phyloP scores from a whole-genome alignment of 192 early-diverging fungal species.

The Coemansia sp. region DNA sequence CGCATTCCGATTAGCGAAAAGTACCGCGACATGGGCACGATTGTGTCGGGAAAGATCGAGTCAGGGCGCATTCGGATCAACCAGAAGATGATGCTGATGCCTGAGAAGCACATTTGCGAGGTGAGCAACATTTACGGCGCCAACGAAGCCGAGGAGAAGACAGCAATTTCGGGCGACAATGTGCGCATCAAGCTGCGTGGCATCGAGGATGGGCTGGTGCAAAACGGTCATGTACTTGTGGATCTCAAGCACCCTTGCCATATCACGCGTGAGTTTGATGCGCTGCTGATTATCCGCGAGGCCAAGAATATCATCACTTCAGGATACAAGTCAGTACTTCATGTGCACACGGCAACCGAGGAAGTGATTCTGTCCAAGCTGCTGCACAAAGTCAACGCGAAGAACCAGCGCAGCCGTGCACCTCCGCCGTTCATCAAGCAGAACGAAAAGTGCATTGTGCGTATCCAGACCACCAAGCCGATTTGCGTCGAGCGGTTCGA shows the following conservation, averaged over 20 bases:
- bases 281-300: conserved; percentile 87
- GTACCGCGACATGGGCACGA: conserved; percentile 97
- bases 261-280: conserved; percentile 76
- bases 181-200: conserved; percentile 85
- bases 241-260: conserved; percentile 75
- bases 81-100: conserved; percentile 86
- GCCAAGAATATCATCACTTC: conserved; percentile 95
- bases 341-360: conserved; percentile 85
- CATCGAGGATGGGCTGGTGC: conserved; percentile 91
- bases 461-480: conserved; percentile 72
- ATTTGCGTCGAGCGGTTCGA: conserved; percentile 87
- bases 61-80: conserved; percentile 89
- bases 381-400: conserved; percentile 91
- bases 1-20: conserved; percentile 95
- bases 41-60: conserved; percentile 96
- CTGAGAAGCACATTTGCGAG: conserved; percentile 76
- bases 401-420: conserved; percentile 79
- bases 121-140: conserved; percentile 82
- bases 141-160: conserved; percentile 71
- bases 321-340: conserved; percentile 91
- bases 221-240: conserved; percentile 87
- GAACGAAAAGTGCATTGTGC: conserved; percentile 83
- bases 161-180: conserved; percentile 88
- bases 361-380: conserved; percentile 82
- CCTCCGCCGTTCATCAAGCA: conserved; percentile 95